Conservation (phyloP, 2,329 filamentous ascomycete genomes). For the Aspergillus neoniger region DNA sequence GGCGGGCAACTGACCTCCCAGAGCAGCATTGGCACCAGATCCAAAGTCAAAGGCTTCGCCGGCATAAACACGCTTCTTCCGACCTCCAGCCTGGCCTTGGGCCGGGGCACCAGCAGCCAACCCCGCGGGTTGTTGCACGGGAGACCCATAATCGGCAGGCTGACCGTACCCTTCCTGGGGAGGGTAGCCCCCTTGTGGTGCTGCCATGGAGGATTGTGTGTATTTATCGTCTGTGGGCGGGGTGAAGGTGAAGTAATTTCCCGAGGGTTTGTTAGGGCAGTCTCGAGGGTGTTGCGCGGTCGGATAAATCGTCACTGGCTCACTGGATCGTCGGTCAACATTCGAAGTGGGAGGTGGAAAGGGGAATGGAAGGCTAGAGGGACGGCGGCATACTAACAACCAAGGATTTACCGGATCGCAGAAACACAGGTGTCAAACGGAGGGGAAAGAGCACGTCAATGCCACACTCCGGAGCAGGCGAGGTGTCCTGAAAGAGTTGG, state of each 20-base stretch:
- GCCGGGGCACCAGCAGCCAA: constrained; percentile 34
- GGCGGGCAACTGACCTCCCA: constrained; percentile 51
- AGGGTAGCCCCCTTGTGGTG: constrained; percentile 55
- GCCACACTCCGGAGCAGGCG: constrained; percentile 15
- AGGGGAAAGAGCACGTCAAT: constrained; percentile 14
- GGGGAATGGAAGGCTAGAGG: constrained; percentile 13
- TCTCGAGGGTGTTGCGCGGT: constrained; percentile 12
- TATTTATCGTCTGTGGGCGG: constrained; percentile 1
- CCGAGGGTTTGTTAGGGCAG: constrained; percentile 2
- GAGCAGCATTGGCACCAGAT: constrained; percentile 75
- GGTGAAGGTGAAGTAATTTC: constrained; percentile 2
- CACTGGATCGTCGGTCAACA: constrained; percentile 27
- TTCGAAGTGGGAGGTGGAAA: constrained; percentile 11
- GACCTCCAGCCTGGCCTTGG: constrained; percentile 40
- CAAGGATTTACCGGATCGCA: constrained; percentile 5
- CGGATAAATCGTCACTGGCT: constrained; percentile 23
- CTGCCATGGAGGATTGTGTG: constrained; percentile 44
- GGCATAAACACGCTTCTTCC: constrained; percentile 92
- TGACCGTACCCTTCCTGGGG: constrained; percentile 53
- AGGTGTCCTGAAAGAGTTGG: constrained; percentile 17
- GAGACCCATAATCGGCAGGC: constrained; percentile 42
- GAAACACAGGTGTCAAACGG: not conserved
- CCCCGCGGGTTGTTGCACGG: constrained; percentile 35
- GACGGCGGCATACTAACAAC: constrained; percentile 24
- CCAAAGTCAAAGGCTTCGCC: constrained; percentile 93